Base-by-base conservation (phyloP, 805 yeast genomes). In the Zygosaccharomyces bisporus region DNA sequence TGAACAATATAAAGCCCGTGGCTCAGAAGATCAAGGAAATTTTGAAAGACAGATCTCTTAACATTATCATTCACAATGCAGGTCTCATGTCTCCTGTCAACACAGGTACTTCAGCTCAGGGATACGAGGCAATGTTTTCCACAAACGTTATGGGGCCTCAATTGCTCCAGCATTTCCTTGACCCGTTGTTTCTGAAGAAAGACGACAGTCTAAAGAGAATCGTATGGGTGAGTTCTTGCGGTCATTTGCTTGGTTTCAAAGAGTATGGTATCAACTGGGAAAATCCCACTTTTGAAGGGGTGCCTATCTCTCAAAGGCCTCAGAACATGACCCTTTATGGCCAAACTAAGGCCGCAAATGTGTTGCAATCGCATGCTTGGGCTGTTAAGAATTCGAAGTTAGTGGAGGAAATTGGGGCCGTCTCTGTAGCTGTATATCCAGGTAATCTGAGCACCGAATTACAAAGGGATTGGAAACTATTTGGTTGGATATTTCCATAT, bases 191-290 rank as follows among this genome's bases (percentile, higher is more conserved):
- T 44, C 52, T 68, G 43, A 53, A 60, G 38, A 56, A 68, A 7
- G 65, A 69, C 23, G 45, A 46, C 17, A 44, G 43, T 6, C 44
- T 61, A 32, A 61, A 66, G 33, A 58, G 73, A 54, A 57, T 70
- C 36, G 71, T 70, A 12, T 70, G 72, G 71, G 66, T 69, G 5
- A 54, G 69, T 21, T 68, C 73, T 1, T 50, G 56, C 18, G 67
- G 66, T 10, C 71, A 67, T 42, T 43, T 55, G 13, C 18, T 36
- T 10, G 60, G 64, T 7, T 64, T 64, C 14, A 19, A 36, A 12
- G 47, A 53, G 2, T 61, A 60, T 20, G 73, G 72, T 32, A 55
- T 70, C 18, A 51, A 66, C 34, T 53, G 59, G 59, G 58, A 59
- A 18, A 55, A 59, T 53, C 64, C 66, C 27, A 45, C 54, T 4